These are phyloP conservation scores for Podaxis rugospora DNA, from an alignment of 768 basidiomycete species.

Conservation along the genomic window DNA sequence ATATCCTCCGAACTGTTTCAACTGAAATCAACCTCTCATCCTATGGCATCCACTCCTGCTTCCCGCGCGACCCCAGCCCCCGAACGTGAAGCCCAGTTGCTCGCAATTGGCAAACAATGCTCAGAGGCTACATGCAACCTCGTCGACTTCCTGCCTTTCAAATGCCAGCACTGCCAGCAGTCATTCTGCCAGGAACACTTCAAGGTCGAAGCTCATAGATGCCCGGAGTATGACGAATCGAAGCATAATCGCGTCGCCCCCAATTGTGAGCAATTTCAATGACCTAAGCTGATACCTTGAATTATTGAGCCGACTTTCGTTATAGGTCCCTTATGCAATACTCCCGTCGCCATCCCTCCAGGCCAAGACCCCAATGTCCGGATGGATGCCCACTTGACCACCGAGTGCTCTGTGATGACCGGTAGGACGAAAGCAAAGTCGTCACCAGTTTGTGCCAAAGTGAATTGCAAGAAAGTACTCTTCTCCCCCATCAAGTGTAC, in stretches of 20 bases:
- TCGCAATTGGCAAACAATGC: constrained; percentile 70
- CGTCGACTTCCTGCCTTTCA: constrained; percentile 84
- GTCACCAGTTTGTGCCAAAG: constrained; percentile 54
- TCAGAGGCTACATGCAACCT: constrained; percentile 59
- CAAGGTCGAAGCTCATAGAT: constrained; percentile 61
- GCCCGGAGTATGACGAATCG: constrained; percentile 65
- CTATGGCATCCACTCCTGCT: constrained; percentile 10
- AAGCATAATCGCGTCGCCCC: constrained; percentile 76
- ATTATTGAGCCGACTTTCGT: constrained; percentile 5
- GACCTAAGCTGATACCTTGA: background rate
- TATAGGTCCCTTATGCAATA: constrained; percentile 72
- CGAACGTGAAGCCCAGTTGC: constrained; percentile 51
- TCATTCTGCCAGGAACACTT: constrained; percentile 81
- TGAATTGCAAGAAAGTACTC: constrained; percentile 67
- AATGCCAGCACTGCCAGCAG: constrained; percentile 73
- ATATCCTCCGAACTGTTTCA: background rate
- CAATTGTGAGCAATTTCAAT: constrained; percentile 44
- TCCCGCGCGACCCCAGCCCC: constrained; percentile 18
- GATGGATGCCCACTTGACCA: constrained; percentile 72
- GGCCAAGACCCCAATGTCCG: constrained; percentile 78
- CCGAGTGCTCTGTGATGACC: constrained; percentile 65
- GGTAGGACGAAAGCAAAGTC: constrained; percentile 46
- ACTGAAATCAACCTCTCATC: background rate
- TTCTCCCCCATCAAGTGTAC: constrained; percentile 72
- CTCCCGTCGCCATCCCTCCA: constrained; percentile 68